A percentile compares a stretch with the other conserved stretches of the same genome.
phyloP scores from a whole-genome alignment of 1,139 yeast genomes.

The Pichia sp. region DNA sequence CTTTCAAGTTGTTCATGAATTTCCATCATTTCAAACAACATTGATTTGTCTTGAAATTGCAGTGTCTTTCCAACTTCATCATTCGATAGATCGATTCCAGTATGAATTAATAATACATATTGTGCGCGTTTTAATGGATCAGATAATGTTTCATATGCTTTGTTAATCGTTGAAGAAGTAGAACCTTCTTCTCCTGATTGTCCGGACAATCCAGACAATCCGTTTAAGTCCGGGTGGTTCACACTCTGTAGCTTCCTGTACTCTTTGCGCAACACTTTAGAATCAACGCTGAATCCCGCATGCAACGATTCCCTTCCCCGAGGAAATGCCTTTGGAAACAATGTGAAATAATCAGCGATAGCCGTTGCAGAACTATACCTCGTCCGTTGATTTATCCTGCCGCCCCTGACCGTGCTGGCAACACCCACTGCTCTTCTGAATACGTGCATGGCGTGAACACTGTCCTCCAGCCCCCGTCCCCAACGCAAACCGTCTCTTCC shows the following conservation, averaged over 20 bases:
- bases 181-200: conserved; percentile 32
- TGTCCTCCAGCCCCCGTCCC: not conserved
- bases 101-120: conserved; percentile 40
- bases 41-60: conserved; percentile 38
- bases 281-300: conserved; percentile 54
- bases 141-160: conserved; percentile 64
- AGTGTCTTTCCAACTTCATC: conserved; percentile 32
- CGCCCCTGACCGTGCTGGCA: no score
- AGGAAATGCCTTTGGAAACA: conserved; percentile 76
- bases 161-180: conserved; percentile 54
- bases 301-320: conserved; percentile 55
- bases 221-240: conserved; percentile 80
- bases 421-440: no score
- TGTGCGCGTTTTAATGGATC: conserved; percentile 70
- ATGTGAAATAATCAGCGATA: conserved; percentile 35
- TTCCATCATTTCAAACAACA: conserved; percentile 55
- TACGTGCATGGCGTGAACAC: no score
- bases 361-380: no score
- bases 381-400: no score
- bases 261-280: conserved; percentile 58
- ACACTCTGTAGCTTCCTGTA: conserved; percentile 65
- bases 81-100: conserved; percentile 39
- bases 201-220: no score
- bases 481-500: not conserved
- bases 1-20: conserved; percentile 43